Evolutionary conservation across 805 yeast species (phyloP), one percentile per base, ranked within the genome.

Genomic region (Starmerella apicola): DNA sequence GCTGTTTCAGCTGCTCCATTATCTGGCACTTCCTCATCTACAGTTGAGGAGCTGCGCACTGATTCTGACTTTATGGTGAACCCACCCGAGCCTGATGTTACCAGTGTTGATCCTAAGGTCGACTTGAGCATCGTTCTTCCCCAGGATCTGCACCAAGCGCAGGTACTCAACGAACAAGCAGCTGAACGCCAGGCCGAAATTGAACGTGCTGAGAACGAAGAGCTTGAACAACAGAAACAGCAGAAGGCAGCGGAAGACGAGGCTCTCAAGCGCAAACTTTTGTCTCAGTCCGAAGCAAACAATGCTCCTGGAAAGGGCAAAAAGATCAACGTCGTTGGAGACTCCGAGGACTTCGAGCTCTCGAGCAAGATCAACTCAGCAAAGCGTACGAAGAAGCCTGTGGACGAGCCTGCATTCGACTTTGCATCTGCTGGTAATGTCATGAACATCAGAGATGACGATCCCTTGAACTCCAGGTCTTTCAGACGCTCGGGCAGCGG

Each of bases 391-490:
- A n/a, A 32, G 8, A 29, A 32, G 16, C 29, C 33, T 0, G 19
- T 17, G 16, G 47, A 41, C 20, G 43, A 35, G 36, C 48, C 48
- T 3, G 54, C 54, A 6, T 53, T 51, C 28, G 62, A 58, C 36
- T 58, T 56, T 42, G 45, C 33, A 16, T 20, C 41, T 8, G 60
- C 60, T 0, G 36, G 39, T 7, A 34, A 46, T 1, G 53, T 56
- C 5, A 42, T 57, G 34, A 46, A 42, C n/a, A 15, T 16, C 20
- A n/a, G n/a, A n/a, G n/a, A n/a, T n/a, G n/a, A n/a, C n/a, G 18
- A 21, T 2, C 25, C 21, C 1, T 26, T 21, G 8, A 24, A 19
- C 16, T 28, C 38, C 9, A 26, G 20, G 9, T 45, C 49, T 4
- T 37, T 30, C 28, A 13, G 20, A 3, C 32, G 38, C n/a, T 40